Conservation (phyloP, 768 basidiomycete species). For the Psilocybe cubensis region DNA sequence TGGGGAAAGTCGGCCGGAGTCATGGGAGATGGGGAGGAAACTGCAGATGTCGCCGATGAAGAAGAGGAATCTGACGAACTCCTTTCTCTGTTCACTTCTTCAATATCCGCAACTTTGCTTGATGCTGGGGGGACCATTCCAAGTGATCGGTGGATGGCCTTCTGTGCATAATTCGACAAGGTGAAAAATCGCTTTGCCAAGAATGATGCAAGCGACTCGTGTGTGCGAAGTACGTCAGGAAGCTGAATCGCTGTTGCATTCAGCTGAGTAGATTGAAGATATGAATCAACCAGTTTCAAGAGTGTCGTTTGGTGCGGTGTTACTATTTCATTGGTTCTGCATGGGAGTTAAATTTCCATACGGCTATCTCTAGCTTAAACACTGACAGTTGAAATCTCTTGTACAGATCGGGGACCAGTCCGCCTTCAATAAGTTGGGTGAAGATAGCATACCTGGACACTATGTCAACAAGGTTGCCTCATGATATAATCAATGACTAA, state of each 20-base stretch:
- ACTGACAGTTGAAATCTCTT: constrained; percentile 62
- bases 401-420: constrained; percentile 64
- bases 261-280: constrained; percentile 61
- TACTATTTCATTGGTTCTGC: constrained; percentile 70
- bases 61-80: constrained; percentile 21
- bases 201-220: constrained; percentile 55
- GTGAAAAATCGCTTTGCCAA: constrained; percentile 63
- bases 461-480: constrained; percentile 9
- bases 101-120: neutral
- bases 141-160: constrained; percentile 52
- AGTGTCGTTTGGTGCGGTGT: constrained; percentile 88
- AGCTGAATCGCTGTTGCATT: constrained; percentile 30
- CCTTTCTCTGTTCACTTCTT: constrained; percentile 1
- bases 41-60: constrained; percentile 10
- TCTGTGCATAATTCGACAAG: constrained; percentile 61
- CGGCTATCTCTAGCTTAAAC: neutral
- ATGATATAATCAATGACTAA: constrained; percentile 32
- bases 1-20: constrained; percentile 31
- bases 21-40: constrained; percentile 15
- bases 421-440: constrained; percentile 62
- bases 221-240: constrained; percentile 36
- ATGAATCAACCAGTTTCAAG: constrained; percentile 86
- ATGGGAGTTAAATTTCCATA: neutral
- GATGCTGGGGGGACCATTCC: constrained; percentile 27
- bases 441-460: constrained; percentile 64